phyloP scores from a whole-genome alignment of 148 eudicot genomes.

The Cornus florida region DNA sequence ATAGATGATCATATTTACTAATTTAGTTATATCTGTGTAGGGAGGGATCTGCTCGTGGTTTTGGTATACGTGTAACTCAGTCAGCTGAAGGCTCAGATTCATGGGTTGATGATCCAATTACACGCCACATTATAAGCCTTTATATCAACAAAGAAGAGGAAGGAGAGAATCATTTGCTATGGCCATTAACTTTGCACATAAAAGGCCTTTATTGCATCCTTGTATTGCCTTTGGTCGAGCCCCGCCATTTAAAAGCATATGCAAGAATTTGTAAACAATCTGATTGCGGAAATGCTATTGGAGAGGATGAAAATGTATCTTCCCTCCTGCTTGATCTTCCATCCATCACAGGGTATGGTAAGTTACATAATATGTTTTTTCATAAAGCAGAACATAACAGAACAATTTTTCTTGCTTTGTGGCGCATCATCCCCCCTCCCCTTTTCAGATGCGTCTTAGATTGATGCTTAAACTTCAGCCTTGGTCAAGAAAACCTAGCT shows the following conservation, averaged over 20 bases:
- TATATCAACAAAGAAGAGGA: constrained; percentile 48
- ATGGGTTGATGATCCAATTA: constrained; percentile 98
- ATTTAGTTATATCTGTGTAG: constrained; percentile 34
- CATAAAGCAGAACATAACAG: background rate
- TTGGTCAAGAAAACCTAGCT: background rate
- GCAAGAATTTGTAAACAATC: constrained; percentile 56
- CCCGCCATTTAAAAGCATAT: constrained; percentile 71
- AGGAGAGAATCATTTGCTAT: constrained; percentile 50
- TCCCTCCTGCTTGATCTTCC: constrained; percentile 87
- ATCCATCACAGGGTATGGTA: constrained; percentile 99
- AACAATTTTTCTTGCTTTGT: background rate
- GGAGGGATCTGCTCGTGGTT: constrained; percentile 93
- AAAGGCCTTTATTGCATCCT: constrained; percentile 71
- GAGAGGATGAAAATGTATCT: constrained; percentile 76
- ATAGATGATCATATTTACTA: background rate
- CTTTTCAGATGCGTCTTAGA: background rate
- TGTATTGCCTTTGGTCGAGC: constrained; percentile 87
- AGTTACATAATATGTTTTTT: constrained; percentile 32
- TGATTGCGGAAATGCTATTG: constrained; percentile 86
- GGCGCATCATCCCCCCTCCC: background rate
- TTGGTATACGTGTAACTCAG: constrained; percentile 72
- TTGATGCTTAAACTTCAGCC: constrained; percentile 5
- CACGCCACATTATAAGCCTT: constrained; percentile 84
- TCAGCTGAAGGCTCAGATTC: constrained; percentile 92
- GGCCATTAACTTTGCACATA: constrained; percentile 84